A percentile compares a stretch with the other conserved stretches of the same genome.
These are phyloP conservation scores for Lippia alba DNA, from an alignment of 305 asterid species.

Conservation along the genomic window DNA sequence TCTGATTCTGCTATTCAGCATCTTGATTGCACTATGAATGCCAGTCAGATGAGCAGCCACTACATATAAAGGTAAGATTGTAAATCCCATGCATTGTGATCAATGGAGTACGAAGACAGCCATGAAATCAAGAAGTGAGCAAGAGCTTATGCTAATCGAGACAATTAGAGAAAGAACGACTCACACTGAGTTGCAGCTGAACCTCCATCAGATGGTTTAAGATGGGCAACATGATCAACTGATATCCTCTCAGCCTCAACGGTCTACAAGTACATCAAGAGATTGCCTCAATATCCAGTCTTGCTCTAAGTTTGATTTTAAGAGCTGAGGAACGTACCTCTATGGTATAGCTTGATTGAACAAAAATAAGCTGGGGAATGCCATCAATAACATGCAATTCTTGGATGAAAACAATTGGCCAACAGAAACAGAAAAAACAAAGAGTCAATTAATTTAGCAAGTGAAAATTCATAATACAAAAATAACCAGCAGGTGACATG, in stretches of 20 bases:
- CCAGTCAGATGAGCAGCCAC: slow-evolving; percentile 99
- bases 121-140: slow-evolving; percentile 7
- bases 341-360: slow-evolving; percentile 84
- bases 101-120: not conserved
- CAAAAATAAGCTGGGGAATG: slow-evolving; percentile 92
- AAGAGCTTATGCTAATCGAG: slow-evolving; percentile 21
- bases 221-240: slow-evolving; percentile 83
- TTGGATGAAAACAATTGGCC: slow-evolving; percentile 46
- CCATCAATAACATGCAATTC: slow-evolving; percentile 95
- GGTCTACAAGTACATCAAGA: slow-evolving; percentile 52
- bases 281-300: slow-evolving; percentile 23
- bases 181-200: slow-evolving; percentile 83
- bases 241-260: slow-evolving; percentile 94
- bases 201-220: slow-evolving; percentile 84
- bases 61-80: slow-evolving; percentile 35
- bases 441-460: slow-evolving; percentile 27
- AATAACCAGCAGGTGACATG: slow-evolving; percentile 12
- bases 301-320: slow-evolving; percentile 18
- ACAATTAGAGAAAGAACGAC: slow-evolving; percentile 29
- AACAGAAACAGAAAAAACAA: slow-evolving; percentile 15
- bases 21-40: slow-evolving; percentile 92
- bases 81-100: not conserved
- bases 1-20: slow-evolving; percentile 89
- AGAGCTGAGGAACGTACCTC: slow-evolving; percentile 61
- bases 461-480: slow-evolving; percentile 15